Evolutionary conservation across 2,329 filamentous ascomycete genomes (phyloP).

Genomic region (Berkeleyomyces basicola): DNA sequence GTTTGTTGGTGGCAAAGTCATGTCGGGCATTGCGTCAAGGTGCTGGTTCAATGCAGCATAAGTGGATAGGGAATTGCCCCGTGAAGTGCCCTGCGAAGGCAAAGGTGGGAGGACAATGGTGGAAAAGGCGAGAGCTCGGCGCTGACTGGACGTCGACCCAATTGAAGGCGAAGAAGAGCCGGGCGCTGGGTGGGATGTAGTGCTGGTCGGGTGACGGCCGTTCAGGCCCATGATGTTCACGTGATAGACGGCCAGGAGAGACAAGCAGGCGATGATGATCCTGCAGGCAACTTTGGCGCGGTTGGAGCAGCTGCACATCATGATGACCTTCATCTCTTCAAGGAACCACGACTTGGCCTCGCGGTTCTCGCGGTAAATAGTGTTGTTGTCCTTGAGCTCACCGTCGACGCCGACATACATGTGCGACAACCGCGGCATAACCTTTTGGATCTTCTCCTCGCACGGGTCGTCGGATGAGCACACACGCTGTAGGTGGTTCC

Average conservation of each 20-base stretch:
- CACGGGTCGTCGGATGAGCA: neutral
- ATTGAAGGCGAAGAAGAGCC: neutral
- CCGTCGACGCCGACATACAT: neutral
- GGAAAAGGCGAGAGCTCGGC: neutral
- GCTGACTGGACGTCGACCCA: neutral
- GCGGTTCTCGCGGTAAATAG: neutral
- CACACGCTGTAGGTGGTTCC: neutral
- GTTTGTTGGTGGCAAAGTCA: neutral
- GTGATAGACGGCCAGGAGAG: slow-evolving; percentile 6
- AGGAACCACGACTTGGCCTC: neutral
- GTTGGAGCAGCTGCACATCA: slow-evolving; percentile 4
- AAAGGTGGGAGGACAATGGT: slow-evolving; percentile 4
- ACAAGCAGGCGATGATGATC: slow-evolving; percentile 5
- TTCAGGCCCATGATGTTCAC: slow-evolving; percentile 3
- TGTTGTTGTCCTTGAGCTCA: neutral
- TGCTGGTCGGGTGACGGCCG: neutral
- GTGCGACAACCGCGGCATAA: neutral
- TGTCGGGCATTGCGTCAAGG: neutral
- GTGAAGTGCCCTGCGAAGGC: neutral
- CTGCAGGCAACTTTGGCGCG: neutral
- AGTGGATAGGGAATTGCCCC: neutral
- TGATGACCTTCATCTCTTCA: slow-evolving; percentile 1
- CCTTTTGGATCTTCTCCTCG: neutral
- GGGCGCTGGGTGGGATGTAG: neutral
- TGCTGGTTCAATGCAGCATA: neutral